phyloP scores from a whole-genome alignment of 768 basidiomycete species.

The Arthromyces matolae region DNA sequence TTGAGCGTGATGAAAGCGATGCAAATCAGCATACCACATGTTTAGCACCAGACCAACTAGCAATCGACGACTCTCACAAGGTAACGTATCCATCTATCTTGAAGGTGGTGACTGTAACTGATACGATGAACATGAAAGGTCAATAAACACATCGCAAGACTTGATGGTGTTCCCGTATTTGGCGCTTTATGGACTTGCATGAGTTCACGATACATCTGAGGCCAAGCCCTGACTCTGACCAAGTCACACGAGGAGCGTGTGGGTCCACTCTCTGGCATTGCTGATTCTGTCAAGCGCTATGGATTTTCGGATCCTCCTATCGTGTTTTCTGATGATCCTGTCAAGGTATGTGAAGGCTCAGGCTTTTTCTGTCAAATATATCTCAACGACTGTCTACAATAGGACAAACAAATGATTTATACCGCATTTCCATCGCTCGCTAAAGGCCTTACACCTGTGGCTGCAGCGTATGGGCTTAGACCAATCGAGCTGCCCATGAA shows the following conservation, averaged over 20 bases:
- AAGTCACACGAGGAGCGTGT: slow-evolving; percentile 14
- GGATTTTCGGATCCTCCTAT: background rate
- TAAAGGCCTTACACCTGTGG: slow-evolving; percentile 2
- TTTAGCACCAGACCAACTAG: slow-evolving; percentile 19
- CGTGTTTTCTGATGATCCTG: slow-evolving; percentile 11
- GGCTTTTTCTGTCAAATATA: background rate
- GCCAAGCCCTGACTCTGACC: slow-evolving; percentile 20
- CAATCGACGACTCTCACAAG: slow-evolving; percentile 24
- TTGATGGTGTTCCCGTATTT: slow-evolving; percentile 20
- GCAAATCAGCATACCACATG: slow-evolving; percentile 22
- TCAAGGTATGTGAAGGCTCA: slow-evolving; percentile 1
- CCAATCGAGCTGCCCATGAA: background rate
- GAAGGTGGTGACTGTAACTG: background rate
- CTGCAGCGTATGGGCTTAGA: slow-evolving; percentile 1
- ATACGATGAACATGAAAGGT: slow-evolving; percentile 10
- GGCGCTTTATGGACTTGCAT: slow-evolving; percentile 24
- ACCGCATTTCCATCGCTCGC: slow-evolving; percentile 4
- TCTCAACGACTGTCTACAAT: background rate
- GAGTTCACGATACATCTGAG: slow-evolving; percentile 16
- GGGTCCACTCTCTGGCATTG: background rate
- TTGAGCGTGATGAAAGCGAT: slow-evolving; percentile 21
- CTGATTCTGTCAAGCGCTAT: slow-evolving; percentile 2
- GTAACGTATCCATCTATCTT: slow-evolving; percentile 5
- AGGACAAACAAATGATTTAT: slow-evolving; percentile 6
- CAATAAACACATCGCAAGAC: slow-evolving; percentile 23